Conservation (phyloP, 768 basidiomycete species). For the Tulasnella sp. region DNA sequence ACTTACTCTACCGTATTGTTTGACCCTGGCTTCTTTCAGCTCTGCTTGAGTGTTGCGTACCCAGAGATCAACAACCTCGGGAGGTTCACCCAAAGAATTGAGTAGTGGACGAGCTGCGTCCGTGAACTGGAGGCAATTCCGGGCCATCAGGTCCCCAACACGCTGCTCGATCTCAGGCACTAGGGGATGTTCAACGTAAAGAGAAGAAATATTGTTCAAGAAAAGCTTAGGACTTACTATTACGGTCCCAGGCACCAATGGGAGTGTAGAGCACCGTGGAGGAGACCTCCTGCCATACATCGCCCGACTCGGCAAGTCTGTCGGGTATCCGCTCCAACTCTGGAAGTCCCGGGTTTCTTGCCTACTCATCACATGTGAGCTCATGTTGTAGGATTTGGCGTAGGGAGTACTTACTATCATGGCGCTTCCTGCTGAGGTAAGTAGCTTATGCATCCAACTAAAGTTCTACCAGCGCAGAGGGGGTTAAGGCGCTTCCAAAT, state of each 20-base stretch:
- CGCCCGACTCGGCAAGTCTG: background rate
- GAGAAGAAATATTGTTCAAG: background rate
- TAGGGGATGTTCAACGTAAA: background rate
- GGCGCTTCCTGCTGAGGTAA: background rate
- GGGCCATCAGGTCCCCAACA: background rate
- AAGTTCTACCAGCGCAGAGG: background rate
- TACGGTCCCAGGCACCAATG: background rate
- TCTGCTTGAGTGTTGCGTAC: background rate
- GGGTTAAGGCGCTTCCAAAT: background rate
- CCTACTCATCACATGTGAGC: background rate
- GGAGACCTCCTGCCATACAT: background rate
- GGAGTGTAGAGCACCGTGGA: background rate
- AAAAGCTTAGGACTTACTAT: background rate
- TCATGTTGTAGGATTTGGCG: background rate
- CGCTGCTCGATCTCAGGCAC: background rate
- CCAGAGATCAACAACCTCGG: background rate
- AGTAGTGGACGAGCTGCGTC: background rate
- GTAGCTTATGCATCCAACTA: background rate
- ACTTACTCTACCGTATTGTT: slow-evolving; percentile 5
- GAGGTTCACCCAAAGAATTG: background rate
- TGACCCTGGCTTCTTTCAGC: background rate
- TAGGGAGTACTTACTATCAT: background rate
- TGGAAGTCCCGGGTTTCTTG: background rate
- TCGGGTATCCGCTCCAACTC: background rate
- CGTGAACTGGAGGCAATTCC: background rate